phyloP scores from a whole-genome alignment of 1,139 yeast species.

The Hanseniaspora gamundiae region DNA sequence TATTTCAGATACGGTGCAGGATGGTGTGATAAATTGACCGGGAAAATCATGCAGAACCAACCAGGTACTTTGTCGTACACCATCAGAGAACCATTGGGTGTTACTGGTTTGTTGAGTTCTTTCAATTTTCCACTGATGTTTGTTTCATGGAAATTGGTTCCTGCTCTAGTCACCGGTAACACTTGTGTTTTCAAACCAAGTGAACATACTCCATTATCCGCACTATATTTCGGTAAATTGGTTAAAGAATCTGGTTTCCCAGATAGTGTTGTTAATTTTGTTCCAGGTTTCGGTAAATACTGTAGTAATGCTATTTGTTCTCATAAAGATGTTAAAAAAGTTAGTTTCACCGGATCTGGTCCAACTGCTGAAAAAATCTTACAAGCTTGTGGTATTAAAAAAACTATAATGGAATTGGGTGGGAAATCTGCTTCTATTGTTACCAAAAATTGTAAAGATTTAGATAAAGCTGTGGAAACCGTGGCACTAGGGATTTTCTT shows the following conservation, averaged over 20 bases:
- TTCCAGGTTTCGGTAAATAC: constrained; percentile 56
- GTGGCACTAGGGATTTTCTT: constrained; percentile 39
- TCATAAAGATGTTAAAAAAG: constrained; percentile 53
- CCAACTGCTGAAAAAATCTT: constrained; percentile 65
- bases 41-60: constrained; percentile 40
- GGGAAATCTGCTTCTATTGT: constrained; percentile 58
- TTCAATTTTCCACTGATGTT: constrained; percentile 81
- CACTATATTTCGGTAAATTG: constrained; percentile 50
- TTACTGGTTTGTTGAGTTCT: constrained; percentile 74
- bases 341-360: constrained; percentile 84
- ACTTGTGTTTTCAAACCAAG: constrained; percentile 73
- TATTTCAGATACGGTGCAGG: constrained; percentile 63
- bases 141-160: constrained; percentile 73
- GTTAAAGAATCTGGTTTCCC: constrained; percentile 69
- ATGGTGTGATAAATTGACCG: constrained; percentile 63
- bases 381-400: constrained; percentile 62
- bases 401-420: constrained; percentile 61
- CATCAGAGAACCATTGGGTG: constrained; percentile 56
- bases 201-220: constrained; percentile 73
- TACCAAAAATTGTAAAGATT: constrained; percentile 40
- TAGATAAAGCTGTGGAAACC: constrained; percentile 37
- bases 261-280: constrained; percentile 63
- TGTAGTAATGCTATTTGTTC: constrained; percentile 48
- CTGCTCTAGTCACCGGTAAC: constrained; percentile 75
- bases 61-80: constrained; percentile 42